These are phyloP conservation scores for Cladosporium sp. DNA, from an alignment of 2,329 filamentous ascomycete genomes.

Conservation along the genomic window DNA sequence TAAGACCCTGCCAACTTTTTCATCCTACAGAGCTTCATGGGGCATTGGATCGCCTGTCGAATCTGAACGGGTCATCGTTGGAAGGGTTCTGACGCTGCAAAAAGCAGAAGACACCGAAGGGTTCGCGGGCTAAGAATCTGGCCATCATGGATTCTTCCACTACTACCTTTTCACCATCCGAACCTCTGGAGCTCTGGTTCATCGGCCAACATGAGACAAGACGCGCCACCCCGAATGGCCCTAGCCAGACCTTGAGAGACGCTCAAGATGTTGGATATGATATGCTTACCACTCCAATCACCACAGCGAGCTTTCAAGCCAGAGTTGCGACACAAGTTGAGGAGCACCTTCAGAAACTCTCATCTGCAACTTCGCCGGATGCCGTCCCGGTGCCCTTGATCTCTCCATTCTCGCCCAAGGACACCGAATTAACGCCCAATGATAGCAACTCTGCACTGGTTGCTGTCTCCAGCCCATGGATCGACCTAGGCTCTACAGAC, in stretches of 20 bases:
- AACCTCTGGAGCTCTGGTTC: constrained; percentile 47
- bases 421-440: constrained; percentile 67
- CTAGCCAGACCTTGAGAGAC: constrained; percentile 58
- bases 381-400: constrained; percentile 41
- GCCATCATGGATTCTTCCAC: background rate
- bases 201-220: constrained; percentile 68
- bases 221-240: constrained; percentile 50
- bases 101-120: no score
- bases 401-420: constrained; percentile 66
- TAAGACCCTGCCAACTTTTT: no score
- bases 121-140: no score
- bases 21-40: no score
- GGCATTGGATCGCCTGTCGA: no score
- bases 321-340: constrained; percentile 59
- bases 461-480: constrained; percentile 82
- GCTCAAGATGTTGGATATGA: constrained; percentile 61
- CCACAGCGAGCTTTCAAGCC: constrained; percentile 64
- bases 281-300: constrained; percentile 73
- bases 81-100: no score
- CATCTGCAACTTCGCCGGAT: constrained; percentile 33
- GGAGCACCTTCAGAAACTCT: constrained; percentile 46
- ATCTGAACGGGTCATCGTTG: no score
- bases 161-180: background rate
- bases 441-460: constrained; percentile 66
- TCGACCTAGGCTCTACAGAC: constrained; percentile 78